These are phyloP conservation scores for Cercospora sp. DNA, from an alignment of 2,329 filamentous ascomycete species.

Conservation along the genomic window DNA sequence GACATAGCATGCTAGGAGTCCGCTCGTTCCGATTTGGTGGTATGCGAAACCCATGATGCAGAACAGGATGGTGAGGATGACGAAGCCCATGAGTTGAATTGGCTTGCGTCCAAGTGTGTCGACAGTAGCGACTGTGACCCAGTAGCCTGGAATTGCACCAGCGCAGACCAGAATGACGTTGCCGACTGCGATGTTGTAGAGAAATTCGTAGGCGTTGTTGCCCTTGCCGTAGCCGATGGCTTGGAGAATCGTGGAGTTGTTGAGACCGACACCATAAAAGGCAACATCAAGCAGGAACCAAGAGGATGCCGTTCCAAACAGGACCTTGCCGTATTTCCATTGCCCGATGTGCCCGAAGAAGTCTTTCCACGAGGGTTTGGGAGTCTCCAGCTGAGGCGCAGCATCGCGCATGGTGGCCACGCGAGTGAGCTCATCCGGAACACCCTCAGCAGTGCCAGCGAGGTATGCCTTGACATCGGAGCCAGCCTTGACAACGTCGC, in stretches of 20 bases:
- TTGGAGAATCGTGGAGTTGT: slow-evolving; percentile 70
- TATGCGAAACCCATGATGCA: slow-evolving; percentile 53
- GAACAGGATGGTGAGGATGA: slow-evolving; percentile 51
- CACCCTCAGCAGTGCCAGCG: slow-evolving; percentile 61
- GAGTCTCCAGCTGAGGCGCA: slow-evolving; percentile 58
- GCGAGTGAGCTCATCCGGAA: slow-evolving; percentile 67
- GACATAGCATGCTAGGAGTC: slow-evolving; percentile 50
- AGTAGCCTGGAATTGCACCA: slow-evolving; percentile 78
- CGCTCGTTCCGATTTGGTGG: slow-evolving; percentile 45
- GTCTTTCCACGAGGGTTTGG: slow-evolving; percentile 71
- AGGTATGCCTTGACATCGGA: slow-evolving; percentile 76
- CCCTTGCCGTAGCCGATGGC: slow-evolving; percentile 71
- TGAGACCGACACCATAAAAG: slow-evolving; percentile 63
- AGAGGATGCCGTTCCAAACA: slow-evolving; percentile 77
- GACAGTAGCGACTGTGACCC: slow-evolving; percentile 72
- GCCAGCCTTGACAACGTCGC: slow-evolving; percentile 71
- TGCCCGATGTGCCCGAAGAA: slow-evolving; percentile 70
- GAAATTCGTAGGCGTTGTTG: slow-evolving; percentile 63
- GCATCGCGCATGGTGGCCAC: slow-evolving; percentile 58
- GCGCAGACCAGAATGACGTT: slow-evolving; percentile 78
- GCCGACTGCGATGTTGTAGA: slow-evolving; percentile 73
- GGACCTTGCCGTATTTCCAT: slow-evolving; percentile 69
- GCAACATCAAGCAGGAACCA: slow-evolving; percentile 78
- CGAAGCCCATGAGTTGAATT: slow-evolving; percentile 64
- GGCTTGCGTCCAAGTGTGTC: slow-evolving; percentile 76